Evolutionary conservation across 2,329 filamentous ascomycete species (phyloP).

Genomic region (Sarocladium brachiariae): DNA sequence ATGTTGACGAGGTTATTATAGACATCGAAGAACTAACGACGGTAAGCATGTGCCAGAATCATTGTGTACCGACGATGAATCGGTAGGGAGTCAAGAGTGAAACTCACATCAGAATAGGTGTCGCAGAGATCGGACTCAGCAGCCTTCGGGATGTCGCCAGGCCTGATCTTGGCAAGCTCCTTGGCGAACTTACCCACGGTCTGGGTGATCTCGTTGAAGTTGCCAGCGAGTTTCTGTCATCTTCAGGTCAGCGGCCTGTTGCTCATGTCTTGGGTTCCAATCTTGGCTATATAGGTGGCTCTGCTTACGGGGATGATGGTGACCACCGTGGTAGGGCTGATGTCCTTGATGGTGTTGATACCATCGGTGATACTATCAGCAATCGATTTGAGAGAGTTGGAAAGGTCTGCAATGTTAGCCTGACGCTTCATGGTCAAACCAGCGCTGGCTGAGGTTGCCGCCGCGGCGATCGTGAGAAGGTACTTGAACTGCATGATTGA

Average conservation of each 20-base stretch:
- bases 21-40: background rate
- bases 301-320: conserved; percentile 1
- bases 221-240: background rate
- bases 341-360: conserved; percentile 2
- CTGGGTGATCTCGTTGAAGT: background rate
- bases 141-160: background rate
- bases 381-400: background rate
- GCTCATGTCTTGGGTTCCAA: too few species aligned
- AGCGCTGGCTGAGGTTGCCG: background rate
- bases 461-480: background rate
- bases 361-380: conserved; percentile 4
- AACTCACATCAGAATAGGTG: conserved; percentile 5
- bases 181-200: background rate
- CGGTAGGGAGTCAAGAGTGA: too few species aligned
- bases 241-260: background rate
- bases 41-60: too few species aligned
- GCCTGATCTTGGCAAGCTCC: background rate
- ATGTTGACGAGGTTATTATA: conserved; percentile 6
- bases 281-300: too few species aligned
- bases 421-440: background rate
- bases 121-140: background rate
- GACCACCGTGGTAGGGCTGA: background rate
- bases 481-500: conserved; percentile 7
- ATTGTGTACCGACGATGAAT: too few species aligned
- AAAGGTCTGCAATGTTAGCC: background rate